Evolutionary conservation across 768 basidiomycete species (phyloP).

Genomic region (Russula brevipes): DNA sequence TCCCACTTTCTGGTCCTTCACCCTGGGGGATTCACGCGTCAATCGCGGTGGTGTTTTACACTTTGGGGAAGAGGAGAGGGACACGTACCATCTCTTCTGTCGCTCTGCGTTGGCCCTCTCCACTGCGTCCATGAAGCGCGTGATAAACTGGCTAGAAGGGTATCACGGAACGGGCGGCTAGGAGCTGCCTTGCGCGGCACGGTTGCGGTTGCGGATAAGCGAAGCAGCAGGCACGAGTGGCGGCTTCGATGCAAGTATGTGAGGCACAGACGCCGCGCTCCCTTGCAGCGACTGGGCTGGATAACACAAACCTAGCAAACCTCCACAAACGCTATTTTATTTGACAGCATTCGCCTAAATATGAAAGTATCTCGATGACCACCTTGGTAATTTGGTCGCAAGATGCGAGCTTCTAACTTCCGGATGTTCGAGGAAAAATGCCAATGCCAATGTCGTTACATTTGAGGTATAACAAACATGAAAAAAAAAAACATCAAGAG

Average conservation of each 20-base stretch:
- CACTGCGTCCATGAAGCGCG: slow-evolving; percentile 64
- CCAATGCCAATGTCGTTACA: not conserved
- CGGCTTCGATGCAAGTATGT: no score
- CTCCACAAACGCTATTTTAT: no score
- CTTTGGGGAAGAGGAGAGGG: not conserved
- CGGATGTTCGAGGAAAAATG: not conserved
- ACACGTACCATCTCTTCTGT: slow-evolving; percentile 59
- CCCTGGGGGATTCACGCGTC: slow-evolving; percentile 39
- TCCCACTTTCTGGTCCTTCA: slow-evolving; percentile 76
- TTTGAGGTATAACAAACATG: not conserved
- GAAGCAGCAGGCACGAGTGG: not conserved
- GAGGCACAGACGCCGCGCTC: no score
- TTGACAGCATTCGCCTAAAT: not conserved
- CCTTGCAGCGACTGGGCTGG: no score
- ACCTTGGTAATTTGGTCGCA: no score
- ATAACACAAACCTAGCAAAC: no score
- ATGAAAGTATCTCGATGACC: no score
- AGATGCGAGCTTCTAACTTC: no score
- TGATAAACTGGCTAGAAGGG: no score
- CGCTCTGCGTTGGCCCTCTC: slow-evolving; percentile 71
- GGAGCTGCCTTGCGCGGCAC: no score
- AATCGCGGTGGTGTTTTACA: not conserved
- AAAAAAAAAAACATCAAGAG: not conserved
- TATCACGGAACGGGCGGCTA: no score
- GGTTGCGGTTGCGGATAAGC: not conserved